Evolutionary conservation across 306 rosid genomes (phyloP), one percentile per base, ranked within the genome.

Genomic region (Quercus rubra): DNA sequence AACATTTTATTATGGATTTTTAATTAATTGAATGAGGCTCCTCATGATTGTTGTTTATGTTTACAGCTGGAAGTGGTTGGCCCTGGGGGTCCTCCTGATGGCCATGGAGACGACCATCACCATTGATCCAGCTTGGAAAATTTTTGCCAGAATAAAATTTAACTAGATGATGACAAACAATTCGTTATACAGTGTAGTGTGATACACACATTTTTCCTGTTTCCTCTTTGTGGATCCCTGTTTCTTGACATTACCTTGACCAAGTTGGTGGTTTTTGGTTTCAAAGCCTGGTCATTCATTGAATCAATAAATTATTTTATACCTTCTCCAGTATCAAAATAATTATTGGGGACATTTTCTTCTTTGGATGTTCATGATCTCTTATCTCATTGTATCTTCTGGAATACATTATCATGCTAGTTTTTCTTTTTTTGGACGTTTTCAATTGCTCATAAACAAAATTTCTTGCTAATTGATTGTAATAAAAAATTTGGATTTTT

Each of bases 21-120:
- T 1, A 43, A 49, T 49, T 71, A 71, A 25, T 25, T 12, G 19
- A 51, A 7, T 12, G 13, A 55, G 52, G 27, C 20, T 38, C 57
- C 12, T 33, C 19, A 68, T 56, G 14, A 18, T 71, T 73, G n/a
- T 78, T 5, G 5, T 43, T 64, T 55, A 25, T 21, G n/a, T 75
- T 70, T 41, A 55, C 87, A 85, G 91, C 81, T 80, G 27, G 83
- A 83, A 70, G 89, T 88, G 54, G 79, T 81, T 55, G 88, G 86
- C 43, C 82, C 81, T 19, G 86, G 91, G 49, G 91, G 89, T 55
- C 77, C 87, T 28, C 89, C 87, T 0, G 86, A 81, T 74, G 86
- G 85, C 56, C 82, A 63, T 63, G 85, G 83, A 64, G 66, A 63
- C 25, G 82, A 79, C 43, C 81, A 80, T 30, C 89, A 85, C 69